Evolutionary conservation across 139 green algal genomes (phyloP), one percentile per base, ranked within the genome.

Genomic region (Micractinium conductrix): DNA sequence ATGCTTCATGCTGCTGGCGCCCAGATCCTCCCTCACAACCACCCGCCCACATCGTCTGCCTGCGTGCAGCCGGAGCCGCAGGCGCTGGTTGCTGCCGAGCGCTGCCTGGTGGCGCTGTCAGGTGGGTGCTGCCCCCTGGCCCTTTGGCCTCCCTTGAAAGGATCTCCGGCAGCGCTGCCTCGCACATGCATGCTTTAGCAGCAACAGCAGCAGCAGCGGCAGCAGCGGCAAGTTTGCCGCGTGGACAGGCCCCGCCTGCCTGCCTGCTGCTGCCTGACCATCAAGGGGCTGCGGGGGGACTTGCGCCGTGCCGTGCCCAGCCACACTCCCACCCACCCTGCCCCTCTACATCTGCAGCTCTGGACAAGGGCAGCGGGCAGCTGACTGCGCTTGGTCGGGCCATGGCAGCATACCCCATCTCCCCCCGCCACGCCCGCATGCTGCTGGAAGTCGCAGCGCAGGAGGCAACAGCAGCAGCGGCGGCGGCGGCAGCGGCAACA

Each of bases 341-440:
- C 0, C 44, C 44, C 43, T n/a, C 14, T 26, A 1, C 75, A 0
- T 17, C 33, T 50, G 76, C 76, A 82, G 76, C 76, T 22, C 38
- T 82, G 58, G 75, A 82, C 42, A 58, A 40, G 1, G 38, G 37
- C 55, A 82, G 55, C 76, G 83, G 87, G 73, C 43, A 62, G n/a
- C 89, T 98, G 3, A 98, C 96, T 0, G 70, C 83, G 0, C n/a
- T 97, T 12, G 96, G 96, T 8, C 60, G 78, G 0, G 90, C 88
- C 26, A 99, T 99, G 97, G 92, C 95, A 2, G 84, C 74, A 2
- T 93, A 96, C 21, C 97, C 97, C 28, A 90, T 99, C 81, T 92
- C 84, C 42, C 96, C 97, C 0, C 91, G 97, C 48, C 96, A 98
- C 72, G 86, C 96, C 1, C 90, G 96, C 40, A 97, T 98, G 95